Conservation (phyloP, 176 grass and related monocot genomes). For the Oryza glumipatula region DNA sequence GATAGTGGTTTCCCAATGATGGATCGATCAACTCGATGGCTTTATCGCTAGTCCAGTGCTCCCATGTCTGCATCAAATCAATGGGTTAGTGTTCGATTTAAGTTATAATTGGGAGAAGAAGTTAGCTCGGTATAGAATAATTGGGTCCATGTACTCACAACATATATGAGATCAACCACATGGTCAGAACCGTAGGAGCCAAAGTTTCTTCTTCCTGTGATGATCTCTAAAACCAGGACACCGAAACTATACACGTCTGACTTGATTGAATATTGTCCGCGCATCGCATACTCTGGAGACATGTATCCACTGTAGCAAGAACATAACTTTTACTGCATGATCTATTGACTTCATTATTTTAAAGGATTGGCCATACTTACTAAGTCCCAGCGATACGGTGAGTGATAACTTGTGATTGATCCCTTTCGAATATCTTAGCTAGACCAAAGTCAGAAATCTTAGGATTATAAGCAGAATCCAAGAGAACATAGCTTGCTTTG, state of each 20-base stretch:
- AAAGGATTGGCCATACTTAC: slow-evolving; percentile 31
- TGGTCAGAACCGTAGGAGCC: not conserved
- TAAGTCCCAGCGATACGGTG: slow-evolving; percentile 44
- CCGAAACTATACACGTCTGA: slow-evolving; percentile 5
- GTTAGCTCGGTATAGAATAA: not conserved
- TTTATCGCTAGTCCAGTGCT: not conserved
- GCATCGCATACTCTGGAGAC: slow-evolving; percentile 30
- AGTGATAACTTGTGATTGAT: slow-evolving; percentile 44
- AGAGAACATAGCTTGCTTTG: not conserved
- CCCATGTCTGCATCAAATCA: slow-evolving; percentile 39
- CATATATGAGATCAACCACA: not conserved
- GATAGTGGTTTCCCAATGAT: not conserved
- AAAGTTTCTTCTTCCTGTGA: slow-evolving; percentile 16
- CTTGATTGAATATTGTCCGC: slow-evolving; percentile 26
- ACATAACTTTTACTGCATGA: not conserved
- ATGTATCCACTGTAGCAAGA: slow-evolving; percentile 14
- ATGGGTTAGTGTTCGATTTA: not conserved
- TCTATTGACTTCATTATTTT: not conserved
- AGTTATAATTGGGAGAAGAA: not conserved
- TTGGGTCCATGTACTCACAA: not conserved
- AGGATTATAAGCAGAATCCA: slow-evolving; percentile 36
- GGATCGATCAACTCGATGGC: not conserved
- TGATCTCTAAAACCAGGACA: slow-evolving; percentile 1
- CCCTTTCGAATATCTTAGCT: slow-evolving; percentile 44
- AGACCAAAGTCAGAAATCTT: slow-evolving; percentile 62